phyloP scores from a whole-genome alignment of 768 basidiomycete genomes.

The Bullera alba region DNA sequence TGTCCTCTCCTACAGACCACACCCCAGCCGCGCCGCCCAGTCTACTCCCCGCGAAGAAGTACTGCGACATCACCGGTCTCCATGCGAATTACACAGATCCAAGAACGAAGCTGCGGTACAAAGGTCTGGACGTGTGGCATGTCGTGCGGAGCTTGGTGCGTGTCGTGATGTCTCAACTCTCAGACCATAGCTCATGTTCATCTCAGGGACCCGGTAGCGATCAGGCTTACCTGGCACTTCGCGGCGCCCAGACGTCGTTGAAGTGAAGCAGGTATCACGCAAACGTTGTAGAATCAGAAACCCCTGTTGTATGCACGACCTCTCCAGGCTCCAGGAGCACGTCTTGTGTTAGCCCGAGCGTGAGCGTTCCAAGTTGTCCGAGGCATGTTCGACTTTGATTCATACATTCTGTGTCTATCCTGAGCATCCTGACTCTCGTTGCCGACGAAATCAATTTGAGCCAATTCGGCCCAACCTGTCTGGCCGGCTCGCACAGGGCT shows the following conservation, averaged over 20 bases:
- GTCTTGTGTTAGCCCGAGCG: too few relatives aligned
- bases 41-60: conserved; percentile 47
- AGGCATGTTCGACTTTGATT: too few relatives aligned
- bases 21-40: conserved; percentile 47
- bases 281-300: too few relatives aligned
- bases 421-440: too few relatives aligned
- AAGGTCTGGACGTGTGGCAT: conserved; percentile 47
- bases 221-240: conserved; percentile 41
- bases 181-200: background rate
- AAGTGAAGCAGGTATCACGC: conserved; percentile 29
- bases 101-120: conserved; percentile 46
- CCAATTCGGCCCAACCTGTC: too few relatives aligned
- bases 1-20: conserved; percentile 23
- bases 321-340: too few relatives aligned
- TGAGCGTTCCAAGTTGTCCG: too few relatives aligned
- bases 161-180: conserved; percentile 1
- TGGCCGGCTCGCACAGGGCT: too few relatives aligned
- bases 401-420: too few relatives aligned
- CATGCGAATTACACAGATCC: conserved; percentile 47
- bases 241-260: conserved; percentile 37
- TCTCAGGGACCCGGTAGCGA: conserved; percentile 43
- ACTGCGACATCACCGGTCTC: conserved; percentile 51
- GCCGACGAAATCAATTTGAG: too few relatives aligned
- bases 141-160: conserved; percentile 43
- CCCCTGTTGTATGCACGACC: too few relatives aligned